A percentile compares a stretch with the other conserved stretches of the same genome.
Conservation (phyloP, 2,329 filamentous ascomycete species). For the Arachnopeziza araneosa region DNA sequence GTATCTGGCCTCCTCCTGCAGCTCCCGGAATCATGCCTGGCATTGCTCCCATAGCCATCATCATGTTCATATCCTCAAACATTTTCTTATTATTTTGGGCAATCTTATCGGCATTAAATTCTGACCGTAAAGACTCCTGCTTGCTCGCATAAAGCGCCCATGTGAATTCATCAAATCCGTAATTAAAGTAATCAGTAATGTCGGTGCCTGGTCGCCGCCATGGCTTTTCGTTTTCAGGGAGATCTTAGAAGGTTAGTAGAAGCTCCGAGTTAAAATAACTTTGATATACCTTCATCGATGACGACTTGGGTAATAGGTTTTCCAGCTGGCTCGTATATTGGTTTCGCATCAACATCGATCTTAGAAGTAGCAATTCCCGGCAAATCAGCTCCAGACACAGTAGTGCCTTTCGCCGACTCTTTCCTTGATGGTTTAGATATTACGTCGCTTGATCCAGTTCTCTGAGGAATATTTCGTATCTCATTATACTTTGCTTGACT, state of each 20-base stretch:
- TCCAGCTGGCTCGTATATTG: conserved; percentile 71
- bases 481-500: conserved; percentile 60
- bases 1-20: conserved; percentile 37
- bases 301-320: conserved; percentile 75
- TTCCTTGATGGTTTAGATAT: conserved; percentile 44
- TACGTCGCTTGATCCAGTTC: conserved; percentile 48
- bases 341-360: conserved; percentile 78
- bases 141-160: conserved; percentile 93
- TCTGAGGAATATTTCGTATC: conserved; percentile 59
- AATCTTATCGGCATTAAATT: conserved; percentile 63
- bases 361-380: conserved; percentile 72
- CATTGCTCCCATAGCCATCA: conserved; percentile 52
- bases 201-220: conserved; percentile 95
- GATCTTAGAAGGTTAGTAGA: conserved; percentile 38
- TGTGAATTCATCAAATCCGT: conserved; percentile 97
- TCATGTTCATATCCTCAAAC: conserved; percentile 66
- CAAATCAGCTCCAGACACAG: conserved; percentile 42
- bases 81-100: conserved; percentile 70
- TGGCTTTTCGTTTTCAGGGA: conserved; percentile 80
- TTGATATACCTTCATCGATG: conserved; percentile 57
- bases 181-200: conserved; percentile 97
- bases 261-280: neutral
- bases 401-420: conserved; percentile 34
- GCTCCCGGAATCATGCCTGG: conserved; percentile 38
- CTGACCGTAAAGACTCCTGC: conserved; percentile 71